These are phyloP conservation scores for Quercus lobata DNA, from an alignment of 331 rosid genomes.

Conservation along the genomic window DNA sequence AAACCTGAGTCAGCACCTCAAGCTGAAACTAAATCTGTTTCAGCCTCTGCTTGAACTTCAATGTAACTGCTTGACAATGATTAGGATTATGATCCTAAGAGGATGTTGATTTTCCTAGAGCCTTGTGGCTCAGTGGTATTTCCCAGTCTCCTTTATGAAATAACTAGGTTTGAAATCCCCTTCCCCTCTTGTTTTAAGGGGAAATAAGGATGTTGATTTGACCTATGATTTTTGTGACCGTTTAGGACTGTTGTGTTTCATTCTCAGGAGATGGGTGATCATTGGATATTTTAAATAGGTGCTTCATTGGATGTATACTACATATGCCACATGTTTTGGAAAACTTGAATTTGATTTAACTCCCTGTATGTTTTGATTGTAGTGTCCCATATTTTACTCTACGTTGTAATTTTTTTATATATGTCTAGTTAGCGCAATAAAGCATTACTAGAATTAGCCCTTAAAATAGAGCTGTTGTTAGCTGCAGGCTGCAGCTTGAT, in stretches of 20 bases:
- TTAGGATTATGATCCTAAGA: background rate
- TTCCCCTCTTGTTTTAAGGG: too few relatives aligned
- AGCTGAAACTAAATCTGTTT: background rate
- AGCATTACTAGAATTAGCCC: background rate
- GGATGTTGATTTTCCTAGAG: background rate
- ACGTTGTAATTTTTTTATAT: too few relatives aligned
- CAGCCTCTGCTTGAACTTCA: background rate
- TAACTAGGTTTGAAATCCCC: too few relatives aligned
- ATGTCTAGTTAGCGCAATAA: background rate
- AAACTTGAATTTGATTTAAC: background rate
- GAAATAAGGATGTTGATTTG: background rate
- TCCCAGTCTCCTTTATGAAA: too few relatives aligned
- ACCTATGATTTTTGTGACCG: background rate
- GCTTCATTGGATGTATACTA: background rate
- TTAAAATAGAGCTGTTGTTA: background rate
- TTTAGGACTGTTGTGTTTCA: background rate
- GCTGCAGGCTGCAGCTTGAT: background rate
- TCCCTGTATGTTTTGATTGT: background rate
- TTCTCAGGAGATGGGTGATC: background rate
- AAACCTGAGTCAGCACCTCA: background rate
- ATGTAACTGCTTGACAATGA: background rate
- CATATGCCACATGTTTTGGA: background rate
- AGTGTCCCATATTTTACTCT: background rate
- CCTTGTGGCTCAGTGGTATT: too few relatives aligned
- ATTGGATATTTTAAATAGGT: background rate